Evolutionary conservation across 78 protist species (phyloP).

Genomic region (Dictyostelium intermedium): DNA sequence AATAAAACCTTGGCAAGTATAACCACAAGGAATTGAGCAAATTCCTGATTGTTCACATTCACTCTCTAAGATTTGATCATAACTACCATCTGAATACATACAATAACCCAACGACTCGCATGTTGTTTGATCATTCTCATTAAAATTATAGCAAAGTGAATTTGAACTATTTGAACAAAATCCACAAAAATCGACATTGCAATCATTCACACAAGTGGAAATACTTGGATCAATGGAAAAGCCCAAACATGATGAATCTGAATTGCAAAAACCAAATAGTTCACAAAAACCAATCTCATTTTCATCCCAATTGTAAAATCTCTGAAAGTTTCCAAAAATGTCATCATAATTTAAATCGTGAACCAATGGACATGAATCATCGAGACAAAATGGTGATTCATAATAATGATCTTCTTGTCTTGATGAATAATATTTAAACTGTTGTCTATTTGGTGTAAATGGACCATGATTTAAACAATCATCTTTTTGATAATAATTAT

Average conservation of each 20-base stretch:
- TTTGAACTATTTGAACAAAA: not conserved
- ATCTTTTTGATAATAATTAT: not conserved
- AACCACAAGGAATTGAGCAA: conserved; percentile 1
- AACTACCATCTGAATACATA: not conserved
- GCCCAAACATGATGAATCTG: not conserved
- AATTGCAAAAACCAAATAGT: not conserved
- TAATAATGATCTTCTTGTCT: not conserved
- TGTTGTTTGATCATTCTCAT: not conserved
- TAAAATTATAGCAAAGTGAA: not conserved
- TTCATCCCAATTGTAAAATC: not conserved
- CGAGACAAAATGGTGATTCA: not conserved
- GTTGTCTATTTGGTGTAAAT: not conserved
- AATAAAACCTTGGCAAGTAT: not conserved
- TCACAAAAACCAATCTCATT: not conserved
- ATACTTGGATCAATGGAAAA: not conserved
- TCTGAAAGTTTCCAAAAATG: not conserved
- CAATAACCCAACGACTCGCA: not conserved
- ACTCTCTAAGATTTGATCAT: no score
- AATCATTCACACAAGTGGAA: not conserved
- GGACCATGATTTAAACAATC: not conserved
- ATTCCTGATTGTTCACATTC: not conserved
- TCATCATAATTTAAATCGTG: not conserved
- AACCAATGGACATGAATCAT: conserved; percentile 2
- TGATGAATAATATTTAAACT: not conserved
- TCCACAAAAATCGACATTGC: not conserved